Conservation (phyloP, 2,329 filamentous ascomycete genomes). For the Trichoderma koningiopsis region DNA sequence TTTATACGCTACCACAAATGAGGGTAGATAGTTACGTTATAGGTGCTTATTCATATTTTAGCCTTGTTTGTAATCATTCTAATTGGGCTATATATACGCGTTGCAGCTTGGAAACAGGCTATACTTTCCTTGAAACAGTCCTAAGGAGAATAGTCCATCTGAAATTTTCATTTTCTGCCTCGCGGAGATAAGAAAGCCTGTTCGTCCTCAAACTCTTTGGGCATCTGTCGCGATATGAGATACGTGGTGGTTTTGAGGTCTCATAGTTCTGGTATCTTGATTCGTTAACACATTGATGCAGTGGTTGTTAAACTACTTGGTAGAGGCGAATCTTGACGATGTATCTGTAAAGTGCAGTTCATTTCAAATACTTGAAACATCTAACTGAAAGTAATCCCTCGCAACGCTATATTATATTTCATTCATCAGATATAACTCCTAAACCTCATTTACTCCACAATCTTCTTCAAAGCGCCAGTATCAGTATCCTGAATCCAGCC, state of each 20-base stretch:
- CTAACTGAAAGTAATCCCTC: neutral
- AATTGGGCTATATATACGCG: neutral
- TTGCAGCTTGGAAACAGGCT: neutral
- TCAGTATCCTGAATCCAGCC: slow-evolving; percentile 15
- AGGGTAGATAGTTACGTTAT: neutral
- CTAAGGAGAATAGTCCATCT: neutral
- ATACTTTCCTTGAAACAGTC: too few species aligned
- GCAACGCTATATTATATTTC: neutral
- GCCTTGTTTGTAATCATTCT: neutral
- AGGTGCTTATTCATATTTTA: neutral
- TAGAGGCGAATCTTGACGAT: too few species aligned
- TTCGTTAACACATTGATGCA: too few species aligned
- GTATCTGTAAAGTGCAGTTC: neutral
- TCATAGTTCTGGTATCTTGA: too few species aligned
- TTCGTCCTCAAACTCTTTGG: too few species aligned
- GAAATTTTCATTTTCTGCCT: neutral
- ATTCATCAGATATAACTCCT: neutral
- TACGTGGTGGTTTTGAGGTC: too few species aligned
- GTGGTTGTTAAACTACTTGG: too few species aligned
- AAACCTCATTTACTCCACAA: neutral
- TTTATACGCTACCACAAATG: neutral
- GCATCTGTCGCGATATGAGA: too few species aligned
- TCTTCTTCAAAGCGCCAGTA: neutral
- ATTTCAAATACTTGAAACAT: neutral
- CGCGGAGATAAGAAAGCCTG: too few species aligned